phyloP scores from a whole-genome alignment of 106 monocot genomes.

The Dendrobium chrysotoxum region DNA sequence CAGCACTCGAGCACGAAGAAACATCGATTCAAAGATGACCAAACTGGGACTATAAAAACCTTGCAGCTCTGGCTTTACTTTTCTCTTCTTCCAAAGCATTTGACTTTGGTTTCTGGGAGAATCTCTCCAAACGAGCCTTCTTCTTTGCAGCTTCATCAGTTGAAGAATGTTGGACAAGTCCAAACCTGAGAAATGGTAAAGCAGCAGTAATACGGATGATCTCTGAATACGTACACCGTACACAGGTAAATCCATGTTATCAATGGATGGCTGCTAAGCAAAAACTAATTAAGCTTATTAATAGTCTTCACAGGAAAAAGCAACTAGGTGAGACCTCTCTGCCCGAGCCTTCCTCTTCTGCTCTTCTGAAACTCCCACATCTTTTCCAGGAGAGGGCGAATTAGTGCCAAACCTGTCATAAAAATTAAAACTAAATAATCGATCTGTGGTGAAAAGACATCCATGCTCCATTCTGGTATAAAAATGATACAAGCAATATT shows the following conservation, averaged over 20 bases:
- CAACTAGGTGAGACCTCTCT: slow-evolving; percentile 15
- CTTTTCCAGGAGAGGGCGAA: slow-evolving; percentile 1
- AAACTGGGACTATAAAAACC: slow-evolving; percentile 14
- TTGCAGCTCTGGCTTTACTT: slow-evolving; percentile 55
- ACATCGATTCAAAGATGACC: background rate
- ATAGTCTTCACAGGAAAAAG: background rate
- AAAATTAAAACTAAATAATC: background rate
- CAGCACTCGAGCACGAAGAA: background rate
- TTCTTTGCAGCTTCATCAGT: slow-evolving; percentile 52
- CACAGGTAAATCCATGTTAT: background rate
- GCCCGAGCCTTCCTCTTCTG: slow-evolving; percentile 30
- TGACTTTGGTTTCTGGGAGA: slow-evolving; percentile 21
- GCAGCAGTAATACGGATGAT: background rate
- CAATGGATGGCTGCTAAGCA: background rate
- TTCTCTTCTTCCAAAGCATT: slow-evolving; percentile 52
- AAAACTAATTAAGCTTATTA: background rate
- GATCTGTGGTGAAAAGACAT: background rate
- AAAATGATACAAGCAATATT: too few species aligned
- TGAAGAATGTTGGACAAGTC: slow-evolving; percentile 12
- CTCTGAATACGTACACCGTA: background rate
- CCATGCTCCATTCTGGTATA: too few species aligned
- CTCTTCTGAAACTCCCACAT: slow-evolving; percentile 18
- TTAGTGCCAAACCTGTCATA: slow-evolving; percentile 25
- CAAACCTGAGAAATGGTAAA: slow-evolving; percentile 27
- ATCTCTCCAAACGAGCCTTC: slow-evolving; percentile 51